Percentiles rank a stretch among this genome's conserved stretches.
Evolutionary conservation across 805 yeast species (phyloP).

Genomic region (Nakazawaea ambrosiae): DNA sequence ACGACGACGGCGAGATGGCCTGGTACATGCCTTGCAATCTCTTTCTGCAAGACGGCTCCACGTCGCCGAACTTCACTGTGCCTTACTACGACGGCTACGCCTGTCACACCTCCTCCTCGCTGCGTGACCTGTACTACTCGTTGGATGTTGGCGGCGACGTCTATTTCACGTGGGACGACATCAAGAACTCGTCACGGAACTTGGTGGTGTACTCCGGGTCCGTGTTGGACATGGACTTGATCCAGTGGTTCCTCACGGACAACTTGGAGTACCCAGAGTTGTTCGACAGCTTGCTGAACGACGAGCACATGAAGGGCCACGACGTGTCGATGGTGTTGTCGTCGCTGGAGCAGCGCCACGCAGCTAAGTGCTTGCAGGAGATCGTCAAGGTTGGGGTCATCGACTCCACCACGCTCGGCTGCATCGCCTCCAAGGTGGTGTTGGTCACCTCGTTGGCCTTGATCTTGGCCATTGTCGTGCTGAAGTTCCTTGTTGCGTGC

Average conservation of each 20-base stretch:
- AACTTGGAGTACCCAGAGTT: slow-evolving; percentile 68
- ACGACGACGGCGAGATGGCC: slow-evolving; percentile 55
- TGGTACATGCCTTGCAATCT: slow-evolving; percentile 96
- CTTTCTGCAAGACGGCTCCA: slow-evolving; percentile 62
- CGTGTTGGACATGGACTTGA: slow-evolving; percentile 73
- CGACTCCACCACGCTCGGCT: slow-evolving; percentile 87
- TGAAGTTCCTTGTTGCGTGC: slow-evolving; percentile 79
- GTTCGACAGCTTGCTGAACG: slow-evolving; percentile 57
- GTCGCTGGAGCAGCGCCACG: slow-evolving; percentile 56
- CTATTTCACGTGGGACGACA: slow-evolving; percentile 86
- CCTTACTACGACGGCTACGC: slow-evolving; percentile 80
- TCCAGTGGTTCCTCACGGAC: slow-evolving; percentile 66
- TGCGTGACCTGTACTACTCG: slow-evolving; percentile 62
- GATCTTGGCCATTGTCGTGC: slow-evolving; percentile 71
- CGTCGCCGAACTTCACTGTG: slow-evolving; percentile 54
- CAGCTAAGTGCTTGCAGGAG: slow-evolving; percentile 79
- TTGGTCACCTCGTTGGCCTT: slow-evolving; percentile 75
- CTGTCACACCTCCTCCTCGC: slow-evolving; percentile 72
- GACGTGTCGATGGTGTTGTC: slow-evolving; percentile 75
- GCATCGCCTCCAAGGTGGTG: slow-evolving; percentile 85
- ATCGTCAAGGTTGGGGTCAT: slow-evolving; percentile 83
- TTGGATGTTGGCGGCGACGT: slow-evolving; percentile 64
- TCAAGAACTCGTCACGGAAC: slow-evolving; percentile 60
- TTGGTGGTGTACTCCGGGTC: slow-evolving; percentile 85
- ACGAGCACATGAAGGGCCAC: slow-evolving; percentile 55